Evolutionary conservation across 2,329 filamentous ascomycete species (phyloP).

Genomic region (Cryoendolithus antarcticus): DNA sequence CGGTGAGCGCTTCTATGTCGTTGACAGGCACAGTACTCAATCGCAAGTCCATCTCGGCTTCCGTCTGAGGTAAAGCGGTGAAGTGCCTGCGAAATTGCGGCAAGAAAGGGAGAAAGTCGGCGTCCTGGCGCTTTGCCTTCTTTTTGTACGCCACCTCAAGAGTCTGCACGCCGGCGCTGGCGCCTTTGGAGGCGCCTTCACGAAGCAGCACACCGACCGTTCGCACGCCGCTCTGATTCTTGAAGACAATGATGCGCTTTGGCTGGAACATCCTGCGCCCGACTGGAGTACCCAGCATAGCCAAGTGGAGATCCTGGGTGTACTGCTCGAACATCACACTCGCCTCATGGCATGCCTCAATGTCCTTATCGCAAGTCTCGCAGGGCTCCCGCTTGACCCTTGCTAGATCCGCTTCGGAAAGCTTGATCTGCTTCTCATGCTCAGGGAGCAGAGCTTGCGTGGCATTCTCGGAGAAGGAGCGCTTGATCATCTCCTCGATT

Average conservation of each 20-base stretch:
- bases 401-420: constrained; percentile 81
- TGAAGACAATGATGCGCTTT: constrained; percentile 71
- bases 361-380: constrained; percentile 63
- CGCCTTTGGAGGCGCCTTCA: constrained; percentile 58
- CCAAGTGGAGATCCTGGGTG: constrained; percentile 69
- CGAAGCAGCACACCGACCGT: constrained; percentile 69
- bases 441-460: constrained; percentile 89
- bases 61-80: constrained; percentile 52
- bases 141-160: constrained; percentile 56
- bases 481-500: constrained; percentile 99
- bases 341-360: constrained; percentile 71
- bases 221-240: constrained; percentile 62
- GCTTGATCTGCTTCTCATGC: constrained; percentile 85
- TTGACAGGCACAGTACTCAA: constrained; percentile 57
- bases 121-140: constrained; percentile 58
- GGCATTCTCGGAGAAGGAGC: constrained; percentile 95
- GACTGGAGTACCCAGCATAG: constrained; percentile 65
- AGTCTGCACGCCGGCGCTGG: constrained; percentile 60
- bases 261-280: constrained; percentile 67
- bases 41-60: constrained; percentile 56
- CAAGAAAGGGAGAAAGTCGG: constrained; percentile 78
- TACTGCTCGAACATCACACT: constrained; percentile 67
- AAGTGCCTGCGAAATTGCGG: constrained; percentile 57
- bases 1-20: constrained; percentile 77
- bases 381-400: constrained; percentile 83